phyloP scores from a whole-genome alignment of 192 early-diverging fungal species.

The Coemansia sp. region DNA sequence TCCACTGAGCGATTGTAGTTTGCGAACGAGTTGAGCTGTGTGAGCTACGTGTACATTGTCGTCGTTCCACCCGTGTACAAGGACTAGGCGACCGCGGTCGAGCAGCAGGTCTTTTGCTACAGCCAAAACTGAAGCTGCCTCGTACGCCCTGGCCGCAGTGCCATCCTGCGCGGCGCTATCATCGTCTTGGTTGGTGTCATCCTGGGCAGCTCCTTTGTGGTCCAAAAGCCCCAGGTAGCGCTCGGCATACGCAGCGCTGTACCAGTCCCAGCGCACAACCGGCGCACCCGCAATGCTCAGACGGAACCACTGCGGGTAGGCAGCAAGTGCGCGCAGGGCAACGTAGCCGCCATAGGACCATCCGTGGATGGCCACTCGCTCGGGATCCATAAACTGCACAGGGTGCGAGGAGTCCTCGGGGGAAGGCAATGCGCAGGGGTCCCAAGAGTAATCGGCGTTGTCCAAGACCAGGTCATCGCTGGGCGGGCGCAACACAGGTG shows the following conservation, averaged over 20 bases:
- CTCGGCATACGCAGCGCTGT: slow-evolving; percentile 72
- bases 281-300: slow-evolving; percentile 67
- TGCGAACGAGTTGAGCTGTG: slow-evolving; percentile 52
- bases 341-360: slow-evolving; percentile 79
- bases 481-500: slow-evolving; percentile 12
- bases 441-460: neutral
- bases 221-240: slow-evolving; percentile 60
- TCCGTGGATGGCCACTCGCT: slow-evolving; percentile 63
- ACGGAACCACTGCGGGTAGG: slow-evolving; percentile 59
- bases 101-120: neutral
- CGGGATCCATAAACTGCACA: slow-evolving; percentile 50
- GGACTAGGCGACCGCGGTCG: slow-evolving; percentile 58
- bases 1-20: too few species aligned
- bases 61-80: slow-evolving; percentile 72
- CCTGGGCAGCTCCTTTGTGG: too few species aligned
- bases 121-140: too few species aligned
- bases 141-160: too few species aligned
- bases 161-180: too few species aligned
- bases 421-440: too few species aligned
- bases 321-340: slow-evolving; percentile 59
- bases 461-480: neutral
- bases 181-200: too few species aligned
- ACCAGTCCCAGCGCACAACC: slow-evolving; percentile 70
- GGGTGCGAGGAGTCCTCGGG: too few species aligned
- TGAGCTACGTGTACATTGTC: slow-evolving; percentile 76